These are phyloP conservation scores for Xerophyta viscosa DNA, from an alignment of 106 monocot species.

Conservation along the genomic window DNA sequence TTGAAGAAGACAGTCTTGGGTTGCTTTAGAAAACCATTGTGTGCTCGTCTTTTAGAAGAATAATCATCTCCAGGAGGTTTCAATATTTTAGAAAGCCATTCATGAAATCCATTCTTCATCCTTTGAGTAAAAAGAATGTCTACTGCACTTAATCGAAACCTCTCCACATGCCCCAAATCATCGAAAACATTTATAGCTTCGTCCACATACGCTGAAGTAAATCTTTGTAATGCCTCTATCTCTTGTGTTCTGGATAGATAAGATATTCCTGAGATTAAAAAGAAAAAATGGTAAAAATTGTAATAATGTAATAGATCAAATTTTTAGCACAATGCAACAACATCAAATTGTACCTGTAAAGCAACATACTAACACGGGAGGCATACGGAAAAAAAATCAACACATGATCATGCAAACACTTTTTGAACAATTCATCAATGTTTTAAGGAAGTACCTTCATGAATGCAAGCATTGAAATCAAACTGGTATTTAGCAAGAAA, in stretches of 20 bases:
- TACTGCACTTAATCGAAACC: slow-evolving; percentile 43
- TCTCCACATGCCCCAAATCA: slow-evolving; percentile 30
- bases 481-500: slow-evolving; percentile 88
- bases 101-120: slow-evolving; percentile 69
- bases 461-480: slow-evolving; percentile 90
- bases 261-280: slow-evolving; percentile 83
- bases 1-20: slow-evolving; percentile 76
- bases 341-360: too few species aligned
- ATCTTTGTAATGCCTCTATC: slow-evolving; percentile 36
- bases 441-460: slow-evolving; percentile 43
- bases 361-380: too few species aligned
- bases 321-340: too few species aligned
- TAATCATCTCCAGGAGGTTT: slow-evolving; percentile 12
- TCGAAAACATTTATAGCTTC: slow-evolving; percentile 5
- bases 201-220: slow-evolving; percentile 17
- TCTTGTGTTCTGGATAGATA: slow-evolving; percentile 96
- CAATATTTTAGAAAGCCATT: slow-evolving; percentile 65
- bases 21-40: too few species aligned
- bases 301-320: too few species aligned
- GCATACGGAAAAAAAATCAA: too few species aligned
- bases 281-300: too few species aligned
- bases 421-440: background rate
- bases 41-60: slow-evolving; percentile 11
- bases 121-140: slow-evolving; percentile 87
- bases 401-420: too few species aligned